A percentile compares a stretch with the other conserved stretches of the same genome.
These are phyloP conservation scores for Pseudogymnoascus sp. DNA, from an alignment of 2,329 filamentous ascomycete genomes.

Conservation along the genomic window DNA sequence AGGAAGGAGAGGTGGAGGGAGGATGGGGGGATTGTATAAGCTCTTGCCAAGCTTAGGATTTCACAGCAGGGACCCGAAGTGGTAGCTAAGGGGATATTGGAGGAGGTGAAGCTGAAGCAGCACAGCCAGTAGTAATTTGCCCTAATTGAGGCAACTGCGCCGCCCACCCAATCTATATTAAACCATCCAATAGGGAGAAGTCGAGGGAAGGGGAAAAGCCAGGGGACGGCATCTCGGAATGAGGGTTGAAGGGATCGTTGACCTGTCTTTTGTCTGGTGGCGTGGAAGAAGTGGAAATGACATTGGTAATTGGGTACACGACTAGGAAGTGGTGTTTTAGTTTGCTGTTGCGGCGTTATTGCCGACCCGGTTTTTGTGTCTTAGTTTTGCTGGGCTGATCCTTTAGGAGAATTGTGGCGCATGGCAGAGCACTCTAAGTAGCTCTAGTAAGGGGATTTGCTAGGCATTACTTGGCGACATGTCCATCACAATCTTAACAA, in stretches of 20 bases:
- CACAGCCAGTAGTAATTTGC: neutral
- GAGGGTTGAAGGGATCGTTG: neutral
- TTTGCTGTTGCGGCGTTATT: conserved; percentile 5
- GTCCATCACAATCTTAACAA: conserved; percentile 2
- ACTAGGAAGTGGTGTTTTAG: neutral
- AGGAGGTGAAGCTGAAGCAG: conserved; percentile 2
- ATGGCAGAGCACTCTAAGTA: neutral
- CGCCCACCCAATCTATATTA: neutral
- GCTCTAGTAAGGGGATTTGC: neutral
- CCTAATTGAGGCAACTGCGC: neutral
- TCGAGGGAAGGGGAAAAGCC: too few relatives aligned
- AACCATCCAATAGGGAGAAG: neutral
- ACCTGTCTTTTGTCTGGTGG: conserved; percentile 2
- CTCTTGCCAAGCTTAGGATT: neutral
- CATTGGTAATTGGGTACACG: too few relatives aligned
- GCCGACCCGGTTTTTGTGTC: neutral
- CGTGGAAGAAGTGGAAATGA: neutral
- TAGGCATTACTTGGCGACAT: neutral
- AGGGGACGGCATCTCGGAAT: neutral
- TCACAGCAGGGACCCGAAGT: neutral
- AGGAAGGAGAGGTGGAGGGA: neutral
- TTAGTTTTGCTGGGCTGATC: neutral
- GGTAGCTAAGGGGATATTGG: neutral
- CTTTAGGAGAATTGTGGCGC: neutral
- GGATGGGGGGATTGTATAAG: neutral